Evolutionary conservation across 805 yeast genomes (phyloP), one percentile per base, ranked within the genome.

Genomic region (Danielozyma ontarioensis): DNA sequence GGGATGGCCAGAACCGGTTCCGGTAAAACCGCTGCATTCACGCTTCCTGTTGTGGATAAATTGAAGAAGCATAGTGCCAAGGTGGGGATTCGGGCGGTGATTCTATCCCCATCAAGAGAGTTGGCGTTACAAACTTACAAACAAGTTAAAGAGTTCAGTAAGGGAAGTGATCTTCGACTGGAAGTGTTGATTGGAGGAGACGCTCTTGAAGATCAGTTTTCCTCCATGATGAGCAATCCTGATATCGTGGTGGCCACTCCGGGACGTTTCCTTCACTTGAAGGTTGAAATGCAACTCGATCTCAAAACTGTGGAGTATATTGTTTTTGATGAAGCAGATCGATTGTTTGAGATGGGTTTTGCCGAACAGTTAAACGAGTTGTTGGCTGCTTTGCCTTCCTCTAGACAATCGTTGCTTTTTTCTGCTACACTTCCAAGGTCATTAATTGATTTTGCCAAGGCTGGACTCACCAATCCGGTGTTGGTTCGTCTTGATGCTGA

Each of bases 1-100:
- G 99, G 97, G 54, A 93, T 93, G 99, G 99, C 99, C 12, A 75
- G 99, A 53, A 93, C 99, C 0, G 99, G 99, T 50, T 85, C 96
- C 17, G 99, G 99, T 70, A 93, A 93, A 55, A 93, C 99, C 0
- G 98, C 98, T 6, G 97, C 98, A 1, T 93, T 93, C 55, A 74
- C 86, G 14, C 63, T 93, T 34, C 99, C 99, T 3, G 70, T 93
- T 67, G 71, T 93, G 43, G 97, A 93, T 48, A 80, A 76, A 52
- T 69, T 90, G 46, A 86, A 85, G 56, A 59, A 78, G 2, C 97
- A 90, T 55, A 76, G 84, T 28, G 88, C 95, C 19, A 83, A 78
- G 53, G 82, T 84, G 28, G 98, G 98, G 41, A 80, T 80, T 2
- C 72, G 98, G 45, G 96, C 96, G 0, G 69, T 93, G 23, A 80